phyloP scores from a whole-genome alignment of 1,284 basidiomycete genomes.

The Ganoderma sinense region DNA sequence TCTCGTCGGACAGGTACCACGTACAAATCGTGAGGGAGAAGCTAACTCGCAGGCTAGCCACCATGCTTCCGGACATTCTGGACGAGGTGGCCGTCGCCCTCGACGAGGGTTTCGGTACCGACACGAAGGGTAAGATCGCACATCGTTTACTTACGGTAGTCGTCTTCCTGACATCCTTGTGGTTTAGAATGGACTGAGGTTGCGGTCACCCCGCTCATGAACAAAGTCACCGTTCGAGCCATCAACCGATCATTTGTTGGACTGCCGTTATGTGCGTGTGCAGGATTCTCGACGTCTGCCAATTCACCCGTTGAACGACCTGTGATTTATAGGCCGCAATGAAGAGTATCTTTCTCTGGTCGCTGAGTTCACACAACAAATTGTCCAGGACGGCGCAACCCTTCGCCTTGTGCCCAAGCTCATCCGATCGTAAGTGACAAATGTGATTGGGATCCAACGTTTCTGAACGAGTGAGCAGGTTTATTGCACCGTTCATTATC shows the following conservation, averaged over 20 bases:
- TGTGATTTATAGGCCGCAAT: slow-evolving; percentile 13
- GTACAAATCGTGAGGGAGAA: not conserved
- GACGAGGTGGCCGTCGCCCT: not conserved
- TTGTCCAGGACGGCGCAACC: slow-evolving; percentile 20
- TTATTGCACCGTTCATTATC: not conserved
- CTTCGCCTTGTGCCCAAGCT: not conserved
- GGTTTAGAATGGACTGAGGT: slow-evolving; percentile 19
- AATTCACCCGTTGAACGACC: not conserved
- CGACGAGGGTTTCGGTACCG: too few species aligned
- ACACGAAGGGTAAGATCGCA: too few species aligned
- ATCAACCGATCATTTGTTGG: slow-evolving; percentile 57
- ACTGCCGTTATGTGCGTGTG: slow-evolving; percentile 43
- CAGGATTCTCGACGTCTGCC: slow-evolving; percentile 19
- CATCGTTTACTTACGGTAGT: too few species aligned
- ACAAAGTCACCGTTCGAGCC: slow-evolving; percentile 19
- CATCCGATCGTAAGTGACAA: too few species aligned
- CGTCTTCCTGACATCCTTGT: too few species aligned
- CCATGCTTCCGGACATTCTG: not conserved
- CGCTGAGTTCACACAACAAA: slow-evolving; percentile 18
- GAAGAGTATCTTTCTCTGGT: slow-evolving; percentile 21
- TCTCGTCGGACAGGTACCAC: not conserved
- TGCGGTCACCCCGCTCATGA: slow-evolving; percentile 1
- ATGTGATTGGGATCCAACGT: too few species aligned
- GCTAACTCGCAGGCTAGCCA: not conserved
- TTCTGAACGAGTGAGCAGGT: not conserved